These are phyloP conservation scores for Hibiscus trionum DNA, from an alignment of 345 rosid species.

Conservation along the genomic window DNA sequence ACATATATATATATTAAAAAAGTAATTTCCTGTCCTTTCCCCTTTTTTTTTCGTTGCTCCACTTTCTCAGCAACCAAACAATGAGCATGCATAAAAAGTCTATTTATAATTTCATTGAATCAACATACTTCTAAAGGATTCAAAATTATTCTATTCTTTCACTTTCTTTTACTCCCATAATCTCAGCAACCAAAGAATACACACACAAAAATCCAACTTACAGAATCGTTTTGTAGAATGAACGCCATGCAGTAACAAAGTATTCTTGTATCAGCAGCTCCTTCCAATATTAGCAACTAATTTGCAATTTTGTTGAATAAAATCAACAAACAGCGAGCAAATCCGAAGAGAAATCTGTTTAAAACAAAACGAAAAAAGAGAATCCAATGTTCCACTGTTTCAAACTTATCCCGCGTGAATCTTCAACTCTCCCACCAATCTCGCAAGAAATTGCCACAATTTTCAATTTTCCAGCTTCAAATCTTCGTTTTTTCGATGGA, in stretches of 20 bases:
- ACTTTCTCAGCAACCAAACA: slow-evolving; percentile 4
- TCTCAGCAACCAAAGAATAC: slow-evolving; percentile 3
- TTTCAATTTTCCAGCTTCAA: slow-evolving; percentile 5
- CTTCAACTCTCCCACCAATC: neutral
- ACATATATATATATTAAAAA: neutral
- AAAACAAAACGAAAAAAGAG: neutral
- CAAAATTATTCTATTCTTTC: neutral
- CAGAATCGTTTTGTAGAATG: neutral
- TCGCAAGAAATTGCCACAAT: neutral
- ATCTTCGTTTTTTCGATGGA: neutral
- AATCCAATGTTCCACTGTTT: neutral
- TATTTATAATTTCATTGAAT: neutral
- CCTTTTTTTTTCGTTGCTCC: neutral
- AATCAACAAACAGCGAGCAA: neutral
- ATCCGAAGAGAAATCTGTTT: neutral
- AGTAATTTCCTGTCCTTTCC: neutral
- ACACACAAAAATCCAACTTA: neutral
- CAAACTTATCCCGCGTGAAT: neutral
- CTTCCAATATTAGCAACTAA: neutral
- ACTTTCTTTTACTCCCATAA: neutral
- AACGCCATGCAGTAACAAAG: neutral
- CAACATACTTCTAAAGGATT: neutral
- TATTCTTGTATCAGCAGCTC: neutral
- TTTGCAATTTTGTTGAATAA: neutral
- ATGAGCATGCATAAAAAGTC: neutral